Evolutionary conservation across 176 grass and related monocot species (phyloP), one percentile per base, ranked within the genome.

Genomic region (Puccinellia tenuiflora): DNA sequence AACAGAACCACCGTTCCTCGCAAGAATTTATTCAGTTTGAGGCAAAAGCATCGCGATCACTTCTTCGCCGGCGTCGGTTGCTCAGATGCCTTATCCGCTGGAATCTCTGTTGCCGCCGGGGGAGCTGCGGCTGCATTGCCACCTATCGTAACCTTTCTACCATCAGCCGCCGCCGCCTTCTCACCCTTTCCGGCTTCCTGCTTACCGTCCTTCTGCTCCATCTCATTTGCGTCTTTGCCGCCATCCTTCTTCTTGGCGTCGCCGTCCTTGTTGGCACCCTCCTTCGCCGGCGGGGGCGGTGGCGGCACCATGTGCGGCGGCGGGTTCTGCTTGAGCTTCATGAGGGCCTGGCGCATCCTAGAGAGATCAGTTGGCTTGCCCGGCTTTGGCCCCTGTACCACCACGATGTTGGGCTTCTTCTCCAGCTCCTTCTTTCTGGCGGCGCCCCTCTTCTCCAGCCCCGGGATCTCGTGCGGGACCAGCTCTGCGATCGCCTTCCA

Each of bases 401-500:
- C 90, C 43, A 85, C 64, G 53, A 95, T 70, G 20, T 60, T 66
- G 13, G 90, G 76, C 72, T 86, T 73, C 60, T 85, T 88, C 57
- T 94, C 81, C 51, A 67, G 59, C 50, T 90, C 75, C 67, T 86
- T 80, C 59, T 81, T 95, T 15, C 66, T 69, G 66, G 1, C 66
- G 66, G 10, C 66, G 26, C 90, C 85, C 57, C 88, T 40, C 85
- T 87, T 92, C 87, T 92, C 92, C 63, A 95, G 76, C 75, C 75
- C 81, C 46, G 78, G 82, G 77, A 95, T 90, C 73, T 95, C 90
- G 52, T 90, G 82, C 42, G 90, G 93, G 29, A 95, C 81, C 79
- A 95, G 81, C 86, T 95, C 93, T n/a, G 82, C 86, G 40, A 95
- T 90, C 57, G 85, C 90, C 78, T 88, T 90, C 90, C 90, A 92